Evolutionary conservation across 768 basidiomycete genomes (phyloP), one percentile per base, ranked within the genome.

Genomic region (Lactarius trivialis): DNA sequence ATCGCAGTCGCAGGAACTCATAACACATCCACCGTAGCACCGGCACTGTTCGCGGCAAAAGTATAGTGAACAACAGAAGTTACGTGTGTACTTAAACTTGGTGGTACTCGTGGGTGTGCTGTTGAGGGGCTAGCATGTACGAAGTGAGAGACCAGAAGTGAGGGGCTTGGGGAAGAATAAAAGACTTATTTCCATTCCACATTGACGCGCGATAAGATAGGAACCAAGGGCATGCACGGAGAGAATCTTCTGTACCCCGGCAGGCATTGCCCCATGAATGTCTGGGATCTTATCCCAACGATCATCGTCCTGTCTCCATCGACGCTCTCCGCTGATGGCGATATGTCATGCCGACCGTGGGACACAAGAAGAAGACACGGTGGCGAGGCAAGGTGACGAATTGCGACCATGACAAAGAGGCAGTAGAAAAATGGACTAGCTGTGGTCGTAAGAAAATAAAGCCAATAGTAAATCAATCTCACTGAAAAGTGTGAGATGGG

Each of bases 1-100:
- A 45, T 21, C 74, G 12, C 75, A 73, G 73, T 98, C 95, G 64
- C 84, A 88, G 43, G 43, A 45, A 45, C 43, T 21, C 43, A 45
- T 21, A 43, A 11, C 3, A 43, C 41, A 43, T 21, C 41, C n/a
- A 9, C 9, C n/a, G 41, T 43, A 43, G 41, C n/a, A 43, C n/a
- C 8, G n/a, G n/a, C 6, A 7, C 6, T 45, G 43, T 21, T 45
- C 21, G n/a, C 2, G 5, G 43, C n/a, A 21, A 21, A 8, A 21
- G 11, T 9, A 21, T 11, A 45, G 21, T 4, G 43, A 21, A 45
- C 9, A 21, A 21, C 9, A 21, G 43, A 12, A 4, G 21, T 24
- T 24, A 24, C 19, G 19, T 11, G 41, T 36, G 9, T 21, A n/a
- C 9, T 45, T 24, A 9, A n/a, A 12, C n/a, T n/a, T 4, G 21